Evolutionary conservation across 257 asterid genomes (phyloP).

Genomic region (Orobanche coerulescens): DNA sequence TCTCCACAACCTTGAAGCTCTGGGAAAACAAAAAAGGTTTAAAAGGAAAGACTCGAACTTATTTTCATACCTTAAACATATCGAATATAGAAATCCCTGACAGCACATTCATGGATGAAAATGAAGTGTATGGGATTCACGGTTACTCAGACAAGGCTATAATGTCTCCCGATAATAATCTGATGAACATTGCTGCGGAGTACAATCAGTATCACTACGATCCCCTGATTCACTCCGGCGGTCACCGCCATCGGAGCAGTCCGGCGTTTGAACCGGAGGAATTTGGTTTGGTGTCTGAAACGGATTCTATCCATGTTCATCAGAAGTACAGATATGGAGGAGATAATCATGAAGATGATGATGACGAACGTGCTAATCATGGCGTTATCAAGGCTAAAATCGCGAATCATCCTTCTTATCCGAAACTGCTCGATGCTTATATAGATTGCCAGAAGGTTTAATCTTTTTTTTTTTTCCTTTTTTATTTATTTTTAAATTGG

Average conservation of each 20-base stretch:
- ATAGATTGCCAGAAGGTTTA: slow-evolving; percentile 54
- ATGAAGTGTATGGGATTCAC: slow-evolving; percentile 31
- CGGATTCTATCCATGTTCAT: too few species aligned
- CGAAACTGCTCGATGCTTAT: slow-evolving; percentile 45
- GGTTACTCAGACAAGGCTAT: slow-evolving; percentile 29
- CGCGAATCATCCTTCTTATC: slow-evolving; percentile 51
- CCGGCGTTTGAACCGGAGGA: slow-evolving; percentile 25
- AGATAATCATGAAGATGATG: slow-evolving; percentile 19
- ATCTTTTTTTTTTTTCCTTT: background rate
- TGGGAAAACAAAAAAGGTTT: too few species aligned
- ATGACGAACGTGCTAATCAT: background rate
- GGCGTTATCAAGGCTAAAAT: slow-evolving; percentile 33
- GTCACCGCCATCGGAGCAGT: slow-evolving; percentile 14
- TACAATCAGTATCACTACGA: slow-evolving; percentile 25
- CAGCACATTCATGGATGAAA: too few species aligned
- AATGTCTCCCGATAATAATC: slow-evolving; percentile 33
- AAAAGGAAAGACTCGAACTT: too few species aligned
- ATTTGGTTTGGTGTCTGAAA: background rate
- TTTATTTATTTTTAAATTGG: too few species aligned
- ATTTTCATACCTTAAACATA: too few species aligned
- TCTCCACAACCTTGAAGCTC: too few species aligned
- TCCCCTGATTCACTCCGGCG: slow-evolving; percentile 13
- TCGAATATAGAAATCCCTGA: too few species aligned
- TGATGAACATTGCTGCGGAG: slow-evolving; percentile 32
- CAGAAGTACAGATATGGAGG: background rate